These are phyloP conservation scores for Andrographis paniculata DNA, from an alignment of 305 asterid species.

Conservation along the genomic window DNA sequence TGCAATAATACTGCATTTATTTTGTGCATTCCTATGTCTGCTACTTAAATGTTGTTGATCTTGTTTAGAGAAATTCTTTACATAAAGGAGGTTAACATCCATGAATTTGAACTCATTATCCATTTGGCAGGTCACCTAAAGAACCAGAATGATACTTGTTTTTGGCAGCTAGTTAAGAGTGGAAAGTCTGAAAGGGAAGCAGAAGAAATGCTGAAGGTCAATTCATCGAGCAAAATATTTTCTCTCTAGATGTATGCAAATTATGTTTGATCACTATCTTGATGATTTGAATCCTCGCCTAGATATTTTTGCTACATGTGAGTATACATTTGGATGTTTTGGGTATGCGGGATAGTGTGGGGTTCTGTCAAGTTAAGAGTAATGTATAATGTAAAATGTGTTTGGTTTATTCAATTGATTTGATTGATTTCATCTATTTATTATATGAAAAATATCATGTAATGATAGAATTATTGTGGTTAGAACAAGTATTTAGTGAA, in stretches of 20 bases:
- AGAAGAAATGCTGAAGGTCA: slow-evolving; percentile 47
- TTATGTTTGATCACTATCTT: neutral
- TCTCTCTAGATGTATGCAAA: neutral
- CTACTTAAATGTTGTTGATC: slow-evolving; percentile 1
- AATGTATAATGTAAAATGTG: no score
- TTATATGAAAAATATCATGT: no score
- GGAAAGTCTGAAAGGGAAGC: slow-evolving; percentile 56
- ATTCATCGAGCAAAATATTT: slow-evolving; percentile 11
- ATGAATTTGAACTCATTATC: slow-evolving; percentile 12
- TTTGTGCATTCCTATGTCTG: neutral
- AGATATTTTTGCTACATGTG: neutral
- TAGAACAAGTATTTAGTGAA: no score
- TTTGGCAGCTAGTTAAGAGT: slow-evolving; percentile 50
- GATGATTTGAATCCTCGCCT: neutral
- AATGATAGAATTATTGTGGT: no score
- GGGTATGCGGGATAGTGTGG: no score
- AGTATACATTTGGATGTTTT: no score
- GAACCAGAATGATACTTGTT: slow-evolving; percentile 60
- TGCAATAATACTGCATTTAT: neutral
- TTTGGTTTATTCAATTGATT: no score
- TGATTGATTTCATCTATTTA: no score
- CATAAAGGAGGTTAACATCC: slow-evolving; percentile 7
- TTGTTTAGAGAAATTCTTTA: slow-evolving; percentile 1
- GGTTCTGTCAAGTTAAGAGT: no score
- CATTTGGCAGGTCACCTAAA: slow-evolving; percentile 54